Percentiles rank a stretch among this genome's conserved stretches.
Evolutionary conservation across 1,139 yeast genomes (phyloP).

Genomic region (Pneumocystis murina): DNA sequence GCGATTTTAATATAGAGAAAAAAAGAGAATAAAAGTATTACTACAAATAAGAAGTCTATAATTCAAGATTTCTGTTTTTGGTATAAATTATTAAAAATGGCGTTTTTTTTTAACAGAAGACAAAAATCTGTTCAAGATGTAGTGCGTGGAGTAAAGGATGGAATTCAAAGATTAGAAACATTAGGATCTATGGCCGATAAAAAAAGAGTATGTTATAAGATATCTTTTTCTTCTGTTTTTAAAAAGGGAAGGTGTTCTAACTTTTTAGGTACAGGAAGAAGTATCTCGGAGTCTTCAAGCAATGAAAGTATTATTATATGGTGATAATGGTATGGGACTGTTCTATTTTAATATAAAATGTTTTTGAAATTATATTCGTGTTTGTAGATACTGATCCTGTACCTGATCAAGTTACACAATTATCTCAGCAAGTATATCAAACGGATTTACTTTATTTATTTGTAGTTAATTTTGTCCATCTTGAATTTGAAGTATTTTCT

Average conservation of each 20-base stretch:
- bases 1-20: neutral
- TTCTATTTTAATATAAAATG: neutral
- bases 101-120: neutral
- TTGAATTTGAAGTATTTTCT: conserved; percentile 51
- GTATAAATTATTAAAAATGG: neutral
- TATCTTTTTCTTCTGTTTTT: neutral
- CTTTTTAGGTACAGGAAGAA: conserved; percentile 51
- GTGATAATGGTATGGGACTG: conserved; percentile 39
- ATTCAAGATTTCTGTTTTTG: neutral
- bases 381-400: conserved; percentile 13
- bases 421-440: conserved; percentile 61
- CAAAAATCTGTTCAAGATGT: neutral
- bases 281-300: conserved; percentile 53
- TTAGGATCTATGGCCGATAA: neutral
- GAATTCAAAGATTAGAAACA: neutral
- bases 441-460: conserved; percentile 54
- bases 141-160: neutral
- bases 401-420: conserved; percentile 47
- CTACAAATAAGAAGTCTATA: neutral
- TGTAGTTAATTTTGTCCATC: conserved; percentile 39
- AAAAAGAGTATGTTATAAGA: neutral
- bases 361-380: neutral
- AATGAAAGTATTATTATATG: conserved; percentile 53
- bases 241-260: neutral
- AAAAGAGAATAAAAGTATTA: neutral